Percentiles rank a stretch among this genome's conserved stretches.
These are phyloP conservation scores for Trifolium repens DNA, from an alignment of 306 rosid genomes.

Conservation along the genomic window DNA sequence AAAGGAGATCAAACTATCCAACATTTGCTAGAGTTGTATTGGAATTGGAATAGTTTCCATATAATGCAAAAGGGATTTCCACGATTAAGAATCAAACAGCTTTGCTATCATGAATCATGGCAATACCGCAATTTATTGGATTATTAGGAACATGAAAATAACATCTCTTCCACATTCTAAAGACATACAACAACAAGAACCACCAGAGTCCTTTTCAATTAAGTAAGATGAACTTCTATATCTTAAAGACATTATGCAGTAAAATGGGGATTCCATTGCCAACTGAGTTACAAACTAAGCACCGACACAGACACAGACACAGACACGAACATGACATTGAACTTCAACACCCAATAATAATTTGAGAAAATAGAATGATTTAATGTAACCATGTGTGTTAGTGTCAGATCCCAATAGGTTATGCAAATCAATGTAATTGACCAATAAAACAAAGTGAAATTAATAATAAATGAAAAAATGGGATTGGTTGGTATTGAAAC, in stretches of 20 bases:
- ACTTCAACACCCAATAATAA: background rate
- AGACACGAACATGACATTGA: background rate
- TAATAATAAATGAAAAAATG: too few relatives aligned
- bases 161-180: conserved; percentile 20
- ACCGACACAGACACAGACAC: background rate
- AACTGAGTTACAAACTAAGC: conserved; percentile 10
- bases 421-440: too few relatives aligned
- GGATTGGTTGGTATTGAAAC: too few relatives aligned
- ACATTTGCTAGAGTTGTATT: too few relatives aligned
- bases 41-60: background rate
- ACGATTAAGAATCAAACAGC: conserved; percentile 10
- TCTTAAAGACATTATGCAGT: conserved; percentile 28
- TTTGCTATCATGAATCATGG: conserved; percentile 25
- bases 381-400: background rate
- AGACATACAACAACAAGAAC: conserved; percentile 11
- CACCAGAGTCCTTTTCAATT: background rate
- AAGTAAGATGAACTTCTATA: background rate
- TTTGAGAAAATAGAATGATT: background rate
- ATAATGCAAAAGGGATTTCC: conserved; percentile 2
- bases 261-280: conserved; percentile 26
- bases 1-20: background rate
- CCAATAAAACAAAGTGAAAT: too few relatives aligned
- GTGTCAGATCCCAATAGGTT: background rate
- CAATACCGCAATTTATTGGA: background rate
- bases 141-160: background rate